phyloP scores from a whole-genome alignment of 2,329 filamentous ascomycete genomes.

The Paracoccidioides lutzii region DNA sequence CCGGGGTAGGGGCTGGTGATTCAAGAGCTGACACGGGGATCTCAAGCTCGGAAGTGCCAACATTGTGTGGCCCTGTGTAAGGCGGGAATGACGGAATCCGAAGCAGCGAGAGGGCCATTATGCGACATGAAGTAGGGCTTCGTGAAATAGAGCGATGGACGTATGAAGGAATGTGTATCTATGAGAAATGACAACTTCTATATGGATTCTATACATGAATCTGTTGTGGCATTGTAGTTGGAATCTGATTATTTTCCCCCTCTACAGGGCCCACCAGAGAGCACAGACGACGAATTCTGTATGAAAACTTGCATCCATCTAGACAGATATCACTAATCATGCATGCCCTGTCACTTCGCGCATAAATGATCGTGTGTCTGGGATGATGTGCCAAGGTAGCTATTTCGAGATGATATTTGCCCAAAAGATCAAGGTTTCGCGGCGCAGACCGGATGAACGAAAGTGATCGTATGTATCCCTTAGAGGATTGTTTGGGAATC shows the following conservation, averaged over 20 bases:
- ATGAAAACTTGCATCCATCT: neutral
- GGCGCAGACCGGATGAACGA: too few relatives aligned
- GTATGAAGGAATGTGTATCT: neutral
- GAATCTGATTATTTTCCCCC: neutral
- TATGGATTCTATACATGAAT: neutral
- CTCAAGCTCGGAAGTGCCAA: constrained; percentile 70
- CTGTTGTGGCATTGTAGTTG: neutral
- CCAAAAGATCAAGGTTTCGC: neutral
- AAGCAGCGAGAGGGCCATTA: constrained; percentile 3
- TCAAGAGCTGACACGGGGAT: constrained; percentile 48
- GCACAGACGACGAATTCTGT: neutral
- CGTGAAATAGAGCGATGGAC: neutral
- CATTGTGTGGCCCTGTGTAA: constrained; percentile 64
- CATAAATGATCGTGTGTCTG: neutral
- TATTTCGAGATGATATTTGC: neutral
- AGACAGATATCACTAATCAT: neutral
- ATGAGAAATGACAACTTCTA: neutral
- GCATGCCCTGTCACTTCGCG: neutral
- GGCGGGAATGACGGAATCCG: constrained; percentile 60
- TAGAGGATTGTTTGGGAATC: too few relatives aligned
- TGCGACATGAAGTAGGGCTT: neutral
- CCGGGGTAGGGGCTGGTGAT: constrained; percentile 38
- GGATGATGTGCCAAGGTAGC: neutral
- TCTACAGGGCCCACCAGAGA: neutral
- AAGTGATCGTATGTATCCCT: too few relatives aligned